Evolutionary conservation across 345 rosid species (phyloP), one percentile per base, ranked within the genome.

Genomic region (Hibiscus trionum): DNA sequence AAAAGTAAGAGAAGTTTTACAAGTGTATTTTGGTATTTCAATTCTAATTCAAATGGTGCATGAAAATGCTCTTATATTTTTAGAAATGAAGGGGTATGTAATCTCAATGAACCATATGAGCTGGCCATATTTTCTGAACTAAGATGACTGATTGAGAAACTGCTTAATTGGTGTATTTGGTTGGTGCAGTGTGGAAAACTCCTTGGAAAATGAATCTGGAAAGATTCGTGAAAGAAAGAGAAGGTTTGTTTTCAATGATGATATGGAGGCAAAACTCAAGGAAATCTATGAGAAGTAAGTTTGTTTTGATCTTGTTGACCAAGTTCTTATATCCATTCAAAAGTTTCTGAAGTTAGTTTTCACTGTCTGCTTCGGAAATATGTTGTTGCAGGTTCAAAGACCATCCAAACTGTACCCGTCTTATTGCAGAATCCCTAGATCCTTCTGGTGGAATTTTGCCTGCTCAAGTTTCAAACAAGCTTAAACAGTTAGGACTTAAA

Each of bases 401-500:
- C 77, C 84, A 84, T 11, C 77, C 63, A 63, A 82, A 77, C 42
- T 92, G 96, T 83, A 77, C 77, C 73, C 76, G 66, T 53, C 80
- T 80, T 57, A 90, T 95, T 72, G 93, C 90, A 0, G 90, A 90
- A 74, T 85, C 83, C 76, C 82, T 95, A 63, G 91, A 81, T 77
- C 86, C 92, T 46, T 87, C 82, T 60, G 90, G 92, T 72, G 84
- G 84, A 80, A 76, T 95, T 72, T 87, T 91, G 61, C 84, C 90
- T 69, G 86, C 87, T 76, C 97, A 92, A 86, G 88, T 95, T 80
- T 74, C 87, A 64, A 95, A 88, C 82, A 95, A 86, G 85, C 97
- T 95, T 69, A 95, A 92, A 82, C 88, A 88, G 80, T 83, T 92
- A 37, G 99, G 96, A 75, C 77, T 92, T 60, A 68, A 67, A 72